Evolutionary conservation across 2,329 filamentous ascomycete genomes (phyloP), one percentile per base, ranked within the genome.

Genomic region (Fusarium haematococcum): DNA sequence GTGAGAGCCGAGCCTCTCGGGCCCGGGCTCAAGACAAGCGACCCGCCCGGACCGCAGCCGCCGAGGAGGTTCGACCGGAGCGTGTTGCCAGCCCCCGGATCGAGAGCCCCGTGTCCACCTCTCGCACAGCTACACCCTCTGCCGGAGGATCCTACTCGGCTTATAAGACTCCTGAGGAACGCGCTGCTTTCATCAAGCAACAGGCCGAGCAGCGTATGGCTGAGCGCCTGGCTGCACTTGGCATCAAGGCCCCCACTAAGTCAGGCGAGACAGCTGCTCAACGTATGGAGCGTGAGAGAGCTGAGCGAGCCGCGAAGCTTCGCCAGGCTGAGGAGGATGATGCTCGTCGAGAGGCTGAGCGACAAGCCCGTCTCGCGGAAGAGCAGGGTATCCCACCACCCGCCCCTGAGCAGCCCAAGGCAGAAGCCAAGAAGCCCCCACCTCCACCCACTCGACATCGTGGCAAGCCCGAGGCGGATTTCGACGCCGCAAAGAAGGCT

Each of bases 171-270:
- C 93, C 95, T 1, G 95, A 98, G 83, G 96, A 99, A 79, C 91
- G 97, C 65, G 95, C 97, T 39, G 95, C 96, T 6, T 98, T 97
- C 79, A 98, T 98, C 80, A 97, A 97, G 82, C 95, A 98, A 82
- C 96, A 98, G 82, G 97, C 97, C 10, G 95, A 98, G 82, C 94
- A 96, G 81, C 94, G 96, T 69, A 98, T 99, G 93, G 96, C 97
- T 39, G 97, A 98, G 83, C 92, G 97, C 69, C 90, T 99, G 79
- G 97, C 97, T 69, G 96, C 96, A 56, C 90, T 98, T 70, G 97
- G 97, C 39, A 93, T 99, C 80, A 97, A 95, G 82, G 91, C 95
- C 33, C 93, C 94, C 7, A 87, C 88, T 20, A 97, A 97, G 80
- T 85, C 92, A 43, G 92, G 93, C 4, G 97, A 99, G 84, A 94